These are phyloP conservation scores for Trichopus zeylanicus DNA, from an alignment of 116 monocot genomes.

Conservation along the genomic window DNA sequence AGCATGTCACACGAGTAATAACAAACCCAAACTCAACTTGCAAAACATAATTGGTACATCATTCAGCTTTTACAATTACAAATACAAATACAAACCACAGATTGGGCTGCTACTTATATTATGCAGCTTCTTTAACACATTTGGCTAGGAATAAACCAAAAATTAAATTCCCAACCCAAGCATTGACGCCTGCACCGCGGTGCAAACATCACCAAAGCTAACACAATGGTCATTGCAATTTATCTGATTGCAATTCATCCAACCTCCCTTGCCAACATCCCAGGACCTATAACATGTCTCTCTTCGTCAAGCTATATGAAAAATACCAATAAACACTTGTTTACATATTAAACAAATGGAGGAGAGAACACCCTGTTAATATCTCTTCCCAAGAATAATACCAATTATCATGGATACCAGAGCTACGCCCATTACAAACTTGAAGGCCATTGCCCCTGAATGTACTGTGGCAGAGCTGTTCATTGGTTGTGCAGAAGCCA, in stretches of 20 bases:
- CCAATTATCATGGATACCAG: slow-evolving; percentile 43
- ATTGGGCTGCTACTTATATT: no score
- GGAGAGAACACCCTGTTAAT: slow-evolving; percentile 16
- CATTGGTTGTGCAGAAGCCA: not conserved
- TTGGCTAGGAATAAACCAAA: slow-evolving; percentile 4
- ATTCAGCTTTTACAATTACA: no score
- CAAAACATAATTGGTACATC: no score
- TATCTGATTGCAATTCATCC: not conserved
- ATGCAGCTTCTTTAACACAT: slow-evolving; percentile 1
- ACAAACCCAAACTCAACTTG: no score
- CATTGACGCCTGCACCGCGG: not conserved
- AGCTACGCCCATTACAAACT: slow-evolving; percentile 49
- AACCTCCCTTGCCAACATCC: not conserved
- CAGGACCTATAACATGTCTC: not conserved
- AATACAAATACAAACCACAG: no score
- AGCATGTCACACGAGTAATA: no score
- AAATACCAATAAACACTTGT: not conserved
- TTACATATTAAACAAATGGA: not conserved
- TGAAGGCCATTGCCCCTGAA: slow-evolving; percentile 47
- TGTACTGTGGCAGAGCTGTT: slow-evolving; percentile 7
- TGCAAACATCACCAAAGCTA: not conserved
- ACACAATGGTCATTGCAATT: no score
- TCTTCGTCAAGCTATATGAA: not conserved
- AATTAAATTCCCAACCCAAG: slow-evolving; percentile 8
- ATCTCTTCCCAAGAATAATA: slow-evolving; percentile 49